A percentile compares a stretch with the other conserved stretches of the same genome.
Conservation (phyloP, 345 rosid species). For the Lenwebbia sp. region DNA sequence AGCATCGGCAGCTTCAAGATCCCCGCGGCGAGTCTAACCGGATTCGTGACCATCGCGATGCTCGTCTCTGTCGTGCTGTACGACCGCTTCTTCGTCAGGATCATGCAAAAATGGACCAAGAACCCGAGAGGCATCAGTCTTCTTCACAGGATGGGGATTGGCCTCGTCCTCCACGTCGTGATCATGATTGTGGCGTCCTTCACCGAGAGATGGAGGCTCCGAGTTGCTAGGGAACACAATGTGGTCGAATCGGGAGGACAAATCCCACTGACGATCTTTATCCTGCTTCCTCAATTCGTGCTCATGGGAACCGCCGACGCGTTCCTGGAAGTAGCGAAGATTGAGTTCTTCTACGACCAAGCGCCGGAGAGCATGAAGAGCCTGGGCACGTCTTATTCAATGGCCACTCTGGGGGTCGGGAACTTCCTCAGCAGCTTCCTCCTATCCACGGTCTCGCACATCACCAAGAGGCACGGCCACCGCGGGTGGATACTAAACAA, state of each 20-base stretch:
- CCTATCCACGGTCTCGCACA: constrained; percentile 37
- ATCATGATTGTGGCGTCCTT: constrained; percentile 58
- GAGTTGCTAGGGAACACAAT: constrained; percentile 38
- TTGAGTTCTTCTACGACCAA: constrained; percentile 88
- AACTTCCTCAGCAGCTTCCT: constrained; percentile 70
- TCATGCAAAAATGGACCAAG: constrained; percentile 29
- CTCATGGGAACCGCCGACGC: constrained; percentile 82
- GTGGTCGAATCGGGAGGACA: constrained; percentile 38
- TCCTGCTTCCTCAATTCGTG: constrained; percentile 65
- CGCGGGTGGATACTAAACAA: constrained; percentile 68
- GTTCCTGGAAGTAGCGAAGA: constrained; percentile 64
- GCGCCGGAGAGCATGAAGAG: constrained; percentile 94
- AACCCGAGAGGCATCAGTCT: constrained; percentile 76
- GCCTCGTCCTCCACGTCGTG: constrained; percentile 39
- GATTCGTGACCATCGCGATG: constrained; percentile 57
- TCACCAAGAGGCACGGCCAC: constrained; percentile 42
- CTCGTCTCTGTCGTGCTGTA: constrained; percentile 50
- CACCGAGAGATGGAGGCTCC: constrained; percentile 38
- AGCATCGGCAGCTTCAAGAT: constrained; percentile 43
- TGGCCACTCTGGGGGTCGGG: constrained; percentile 46
- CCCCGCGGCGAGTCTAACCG: constrained; percentile 57
- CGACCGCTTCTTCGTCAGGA: constrained; percentile 40
- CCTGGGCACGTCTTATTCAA: constrained; percentile 65
- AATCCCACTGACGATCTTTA: constrained; percentile 49
- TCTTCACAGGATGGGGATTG: constrained; percentile 75